phyloP scores from a whole-genome alignment of 805 yeast genomes.

The Jamesozyma piceae region DNA sequence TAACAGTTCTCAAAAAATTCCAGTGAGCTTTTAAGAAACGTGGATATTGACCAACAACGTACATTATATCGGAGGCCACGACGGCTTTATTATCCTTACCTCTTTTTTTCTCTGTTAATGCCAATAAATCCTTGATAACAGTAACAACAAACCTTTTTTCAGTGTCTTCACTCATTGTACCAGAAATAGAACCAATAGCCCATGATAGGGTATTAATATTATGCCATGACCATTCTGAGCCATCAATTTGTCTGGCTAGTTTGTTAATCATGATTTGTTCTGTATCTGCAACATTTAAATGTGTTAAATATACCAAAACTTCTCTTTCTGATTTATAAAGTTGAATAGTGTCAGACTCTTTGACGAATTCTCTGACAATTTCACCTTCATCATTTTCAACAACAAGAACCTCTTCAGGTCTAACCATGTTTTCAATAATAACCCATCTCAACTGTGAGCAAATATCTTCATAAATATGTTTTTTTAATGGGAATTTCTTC shows the following conservation, averaged over 20 bases:
- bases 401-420: slow-evolving; percentile 95
- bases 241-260: slow-evolving; percentile 87
- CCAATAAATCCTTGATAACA: slow-evolving; percentile 84
- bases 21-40: slow-evolving; percentile 95
- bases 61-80: slow-evolving; percentile 99
- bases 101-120: slow-evolving; percentile 88
- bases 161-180: slow-evolving; percentile 97
- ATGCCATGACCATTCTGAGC: slow-evolving; percentile 98
- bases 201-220: slow-evolving; percentile 94
- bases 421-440: slow-evolving; percentile 94
- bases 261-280: slow-evolving; percentile 89
- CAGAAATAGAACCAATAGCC: slow-evolving; percentile 99
- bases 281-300: slow-evolving; percentile 87
- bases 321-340: slow-evolving; percentile 93
- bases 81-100: slow-evolving; percentile 98
- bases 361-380: slow-evolving; percentile 93
- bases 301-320: slow-evolving; percentile 89
- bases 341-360: slow-evolving; percentile 94
- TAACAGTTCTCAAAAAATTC: slow-evolving; percentile 93
- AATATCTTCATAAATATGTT: slow-evolving; percentile 70
- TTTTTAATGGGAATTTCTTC: slow-evolving; percentile 74
- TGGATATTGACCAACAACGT: slow-evolving; percentile 98
- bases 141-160: slow-evolving; percentile 89
- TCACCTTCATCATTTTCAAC: slow-evolving; percentile 99
- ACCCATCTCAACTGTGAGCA: slow-evolving; percentile 80